Percentiles rank a stretch among this genome's conserved stretches.
Conservation (phyloP, 176 grass and related monocot genomes). For the Themeda triandra region DNA sequence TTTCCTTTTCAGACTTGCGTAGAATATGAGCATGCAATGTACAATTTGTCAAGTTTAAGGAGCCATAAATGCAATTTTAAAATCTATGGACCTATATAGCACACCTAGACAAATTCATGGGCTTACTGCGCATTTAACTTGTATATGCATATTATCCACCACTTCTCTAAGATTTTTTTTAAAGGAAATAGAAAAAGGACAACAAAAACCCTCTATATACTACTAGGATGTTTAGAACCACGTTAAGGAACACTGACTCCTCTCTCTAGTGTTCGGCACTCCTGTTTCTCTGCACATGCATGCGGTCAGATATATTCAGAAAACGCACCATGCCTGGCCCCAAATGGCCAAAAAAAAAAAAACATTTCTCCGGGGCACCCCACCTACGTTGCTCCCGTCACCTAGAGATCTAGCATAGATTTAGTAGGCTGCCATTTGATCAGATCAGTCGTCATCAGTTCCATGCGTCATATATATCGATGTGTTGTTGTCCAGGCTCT, state of each 20-base stretch:
- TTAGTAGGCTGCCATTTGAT: neutral
- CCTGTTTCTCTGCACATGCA: neutral
- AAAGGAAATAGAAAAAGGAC: no score
- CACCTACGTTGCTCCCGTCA: constrained; percentile 38
- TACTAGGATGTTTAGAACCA: no score
- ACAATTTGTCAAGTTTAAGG: no score
- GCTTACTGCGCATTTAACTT: no score
- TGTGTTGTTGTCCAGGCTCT: neutral
- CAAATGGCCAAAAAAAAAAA: constrained; percentile 29
- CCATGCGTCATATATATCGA: constrained; percentile 1
- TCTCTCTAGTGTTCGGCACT: neutral
- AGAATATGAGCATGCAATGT: no score
- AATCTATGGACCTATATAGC: no score
- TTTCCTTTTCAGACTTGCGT: no score
- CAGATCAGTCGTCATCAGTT: neutral
- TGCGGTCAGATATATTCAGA: neutral
- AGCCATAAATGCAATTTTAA: no score
- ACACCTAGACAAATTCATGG: no score
- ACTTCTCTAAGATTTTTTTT: no score
- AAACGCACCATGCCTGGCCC: constrained; percentile 13
- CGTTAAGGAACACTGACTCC: neutral
- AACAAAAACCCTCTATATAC: no score
- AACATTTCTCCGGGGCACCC: neutral
- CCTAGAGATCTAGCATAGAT: constrained; percentile 37
- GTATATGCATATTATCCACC: no score